Percentiles rank a stretch among this genome's conserved stretches.
phyloP scores from a whole-genome alignment of 768 basidiomycete species.

The Sistotremastrum niveocremeum region DNA sequence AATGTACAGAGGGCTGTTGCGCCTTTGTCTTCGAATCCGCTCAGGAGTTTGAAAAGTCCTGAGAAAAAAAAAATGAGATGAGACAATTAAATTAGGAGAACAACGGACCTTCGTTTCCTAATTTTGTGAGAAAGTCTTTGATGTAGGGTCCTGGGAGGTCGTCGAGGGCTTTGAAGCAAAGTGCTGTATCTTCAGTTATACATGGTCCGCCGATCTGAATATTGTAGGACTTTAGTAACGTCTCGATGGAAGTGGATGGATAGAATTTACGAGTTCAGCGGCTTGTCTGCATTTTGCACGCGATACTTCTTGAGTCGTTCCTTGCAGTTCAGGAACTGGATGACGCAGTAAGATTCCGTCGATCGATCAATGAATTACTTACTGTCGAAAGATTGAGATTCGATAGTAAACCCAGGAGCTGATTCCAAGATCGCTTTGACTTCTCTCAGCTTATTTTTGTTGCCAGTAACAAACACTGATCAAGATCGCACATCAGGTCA shows the following conservation, averaged over 20 bases:
- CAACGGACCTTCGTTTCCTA: conserved; percentile 73
- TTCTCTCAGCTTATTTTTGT: conserved; percentile 84
- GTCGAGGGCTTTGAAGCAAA: conserved; percentile 78
- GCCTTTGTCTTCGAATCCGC: conserved; percentile 57
- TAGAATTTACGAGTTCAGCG: conserved; percentile 52
- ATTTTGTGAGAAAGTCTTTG: conserved; percentile 73
- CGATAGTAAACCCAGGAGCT: conserved; percentile 46
- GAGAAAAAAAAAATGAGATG: not conserved
- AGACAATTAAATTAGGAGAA: not conserved
- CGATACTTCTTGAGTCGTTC: conserved; percentile 83
- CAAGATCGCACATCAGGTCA: too few relatives aligned
- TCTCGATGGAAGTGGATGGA: not conserved
- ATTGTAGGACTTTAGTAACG: not conserved
- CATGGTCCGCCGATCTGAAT: conserved; percentile 36
- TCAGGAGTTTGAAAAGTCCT: conserved; percentile 76
- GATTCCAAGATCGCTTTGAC: conserved; percentile 70
- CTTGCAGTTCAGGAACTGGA: conserved; percentile 88
- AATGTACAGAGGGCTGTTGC: conserved; percentile 95
- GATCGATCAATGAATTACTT: conserved; percentile 17
- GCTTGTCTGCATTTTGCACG: conserved; percentile 75
- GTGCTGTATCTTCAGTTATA: conserved; percentile 87
- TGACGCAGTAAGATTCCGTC: not conserved
- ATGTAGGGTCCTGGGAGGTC: conserved; percentile 97
- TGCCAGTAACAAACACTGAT: conserved; percentile 87
- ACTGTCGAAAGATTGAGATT: conserved; percentile 72